phyloP scores from a whole-genome alignment of 306 rosid genomes.

The Canavalia ensiformis region DNA sequence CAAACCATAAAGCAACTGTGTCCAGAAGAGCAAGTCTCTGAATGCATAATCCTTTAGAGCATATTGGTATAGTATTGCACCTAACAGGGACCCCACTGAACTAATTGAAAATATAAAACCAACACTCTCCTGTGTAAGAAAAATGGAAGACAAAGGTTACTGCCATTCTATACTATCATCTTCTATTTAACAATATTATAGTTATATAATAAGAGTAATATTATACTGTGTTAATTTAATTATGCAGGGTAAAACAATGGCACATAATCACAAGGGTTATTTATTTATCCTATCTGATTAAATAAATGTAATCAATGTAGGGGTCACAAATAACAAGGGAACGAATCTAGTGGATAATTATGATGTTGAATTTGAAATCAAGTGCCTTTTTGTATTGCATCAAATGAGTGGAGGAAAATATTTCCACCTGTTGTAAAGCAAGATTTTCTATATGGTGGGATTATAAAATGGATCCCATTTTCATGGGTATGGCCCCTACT shows the following conservation, averaged over 20 bases:
- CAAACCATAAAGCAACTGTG: conserved; percentile 75
- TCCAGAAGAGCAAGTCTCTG: conserved; percentile 92
- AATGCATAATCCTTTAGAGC: conserved; percentile 87
- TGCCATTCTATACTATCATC: conserved; percentile 1
- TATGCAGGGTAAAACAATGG: background rate
- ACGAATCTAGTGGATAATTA: background rate
- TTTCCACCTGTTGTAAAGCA: background rate
- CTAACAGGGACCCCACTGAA: conserved; percentile 83
- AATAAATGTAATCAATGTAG: background rate
- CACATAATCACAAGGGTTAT: conserved; percentile 1
- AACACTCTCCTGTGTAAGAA: conserved; percentile 74
- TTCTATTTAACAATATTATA: conserved; percentile 2
- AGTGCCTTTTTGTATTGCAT: conserved; percentile 7
- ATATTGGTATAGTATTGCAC: conserved; percentile 90
- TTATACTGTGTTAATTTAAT: background rate
- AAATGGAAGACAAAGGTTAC: conserved; percentile 44
- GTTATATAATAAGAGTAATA: background rate
- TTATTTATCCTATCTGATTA: background rate
- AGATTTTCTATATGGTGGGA: background rate
- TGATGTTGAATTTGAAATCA: conserved; percentile 17
- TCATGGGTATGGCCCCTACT: background rate
- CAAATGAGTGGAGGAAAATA: conserved; percentile 9
- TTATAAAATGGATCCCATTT: background rate
- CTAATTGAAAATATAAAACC: conserved; percentile 90
- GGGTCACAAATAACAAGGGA: background rate